These are phyloP conservation scores for Debaryomyces tyrocola DNA, from an alignment of 805 yeast species.

Conservation along the genomic window DNA sequence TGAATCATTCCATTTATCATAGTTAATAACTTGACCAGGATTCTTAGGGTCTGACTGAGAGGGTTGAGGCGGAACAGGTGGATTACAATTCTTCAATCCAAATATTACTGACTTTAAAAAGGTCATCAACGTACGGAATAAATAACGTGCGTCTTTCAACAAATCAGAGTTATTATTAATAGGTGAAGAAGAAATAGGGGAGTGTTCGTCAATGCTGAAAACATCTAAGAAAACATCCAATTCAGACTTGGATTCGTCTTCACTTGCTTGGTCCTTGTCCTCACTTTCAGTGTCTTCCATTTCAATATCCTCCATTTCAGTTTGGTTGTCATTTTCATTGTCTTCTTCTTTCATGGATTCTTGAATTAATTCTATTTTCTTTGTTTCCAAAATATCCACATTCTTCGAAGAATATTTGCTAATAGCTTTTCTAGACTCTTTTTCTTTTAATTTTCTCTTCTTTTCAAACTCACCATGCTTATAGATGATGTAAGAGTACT, in stretches of 20 bases:
- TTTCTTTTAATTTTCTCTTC: slow-evolving; percentile 38
- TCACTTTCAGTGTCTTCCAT: slow-evolving; percentile 17
- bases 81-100: slow-evolving; percentile 87
- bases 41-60: slow-evolving; percentile 45
- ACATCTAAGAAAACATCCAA: slow-evolving; percentile 19
- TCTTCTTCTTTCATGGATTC: slow-evolving; percentile 7
- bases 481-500: slow-evolving; percentile 62
- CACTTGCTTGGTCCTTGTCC: slow-evolving; percentile 11
- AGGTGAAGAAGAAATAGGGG: slow-evolving; percentile 63
- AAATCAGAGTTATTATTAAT: slow-evolving; percentile 57
- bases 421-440: slow-evolving; percentile 44
- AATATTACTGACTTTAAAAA: slow-evolving; percentile 87
- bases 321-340: slow-evolving; percentile 1
- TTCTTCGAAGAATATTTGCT: slow-evolving; percentile 33
- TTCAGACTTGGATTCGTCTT: slow-evolving; percentile 1
- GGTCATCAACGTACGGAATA: slow-evolving; percentile 85
- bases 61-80: slow-evolving; percentile 57
- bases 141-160: slow-evolving; percentile 80
- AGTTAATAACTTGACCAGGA: slow-evolving; percentile 38
- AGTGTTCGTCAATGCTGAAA: slow-evolving; percentile 36
- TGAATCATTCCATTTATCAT: slow-evolving; percentile 74
- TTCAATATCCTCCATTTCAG: slow-evolving; percentile 23
- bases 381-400: slow-evolving; percentile 5
- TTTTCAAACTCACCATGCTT: slow-evolving; percentile 57
- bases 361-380: slow-evolving; percentile 22